A percentile compares a stretch with the other conserved stretches of the same genome.
Evolutionary conservation across 495 filamentous ascomycete species (phyloP).

Genomic region (Penicillium bovifimosum): DNA sequence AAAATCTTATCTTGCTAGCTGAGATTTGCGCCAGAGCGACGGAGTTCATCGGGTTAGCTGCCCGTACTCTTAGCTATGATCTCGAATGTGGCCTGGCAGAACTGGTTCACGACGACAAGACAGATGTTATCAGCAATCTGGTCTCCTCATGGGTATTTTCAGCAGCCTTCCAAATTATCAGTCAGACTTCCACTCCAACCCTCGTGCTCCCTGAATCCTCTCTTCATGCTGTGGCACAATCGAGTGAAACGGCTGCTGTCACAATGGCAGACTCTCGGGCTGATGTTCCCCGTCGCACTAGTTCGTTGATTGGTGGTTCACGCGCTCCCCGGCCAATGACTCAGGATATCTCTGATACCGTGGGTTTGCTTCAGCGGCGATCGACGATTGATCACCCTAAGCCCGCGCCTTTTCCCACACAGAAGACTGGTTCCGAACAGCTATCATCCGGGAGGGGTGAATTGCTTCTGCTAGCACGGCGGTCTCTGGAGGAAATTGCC

Average conservation of each 20-base stretch:
- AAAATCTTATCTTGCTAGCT: slow-evolving; percentile 69
- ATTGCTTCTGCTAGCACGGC: slow-evolving; percentile 71
- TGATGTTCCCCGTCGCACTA: slow-evolving; percentile 38
- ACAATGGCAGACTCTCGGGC: slow-evolving; percentile 39
- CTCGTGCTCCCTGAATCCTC: slow-evolving; percentile 61
- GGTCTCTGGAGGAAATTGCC: slow-evolving; percentile 69
- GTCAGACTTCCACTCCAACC: slow-evolving; percentile 65
- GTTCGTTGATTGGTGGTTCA: slow-evolving; percentile 32
- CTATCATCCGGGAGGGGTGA: slow-evolving; percentile 79
- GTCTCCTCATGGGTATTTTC: slow-evolving; percentile 82
- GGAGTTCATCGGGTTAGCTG: slow-evolving; percentile 73
- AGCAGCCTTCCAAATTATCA: slow-evolving; percentile 68
- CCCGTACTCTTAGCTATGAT: slow-evolving; percentile 72
- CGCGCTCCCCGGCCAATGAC: slow-evolving; percentile 29
- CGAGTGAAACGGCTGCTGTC: slow-evolving; percentile 18
- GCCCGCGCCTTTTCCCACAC: slow-evolving; percentile 15
- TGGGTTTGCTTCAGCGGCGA: slow-evolving; percentile 18
- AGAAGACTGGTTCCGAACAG: slow-evolving; percentile 68
- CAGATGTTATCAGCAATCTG: slow-evolving; percentile 68
- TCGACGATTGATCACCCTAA: slow-evolving; percentile 30
- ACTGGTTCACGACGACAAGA: slow-evolving; percentile 29
- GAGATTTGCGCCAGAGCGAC: slow-evolving; percentile 75
- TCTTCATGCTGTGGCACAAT: slow-evolving; percentile 29
- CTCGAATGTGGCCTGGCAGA: slow-evolving; percentile 41
- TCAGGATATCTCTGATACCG: slow-evolving; percentile 28